Evolutionary conservation across 164 flowering plant species (phyloP).

Genomic region (Macadamia tetraphylla): DNA sequence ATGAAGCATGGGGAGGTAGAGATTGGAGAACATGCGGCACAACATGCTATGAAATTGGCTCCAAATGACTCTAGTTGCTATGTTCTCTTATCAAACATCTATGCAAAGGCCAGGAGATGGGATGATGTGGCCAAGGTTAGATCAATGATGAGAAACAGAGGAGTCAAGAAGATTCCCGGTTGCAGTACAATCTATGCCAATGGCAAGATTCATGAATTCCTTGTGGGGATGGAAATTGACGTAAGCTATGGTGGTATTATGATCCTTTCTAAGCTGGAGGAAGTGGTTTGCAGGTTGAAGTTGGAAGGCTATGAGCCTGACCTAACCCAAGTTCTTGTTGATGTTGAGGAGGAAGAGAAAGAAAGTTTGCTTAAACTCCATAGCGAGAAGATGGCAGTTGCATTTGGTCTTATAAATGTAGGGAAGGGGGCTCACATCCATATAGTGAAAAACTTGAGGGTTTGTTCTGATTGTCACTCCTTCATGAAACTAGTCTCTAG

Average conservation of each 20-base stretch:
- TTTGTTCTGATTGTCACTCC: conserved; percentile 22
- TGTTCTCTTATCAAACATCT: conserved; percentile 24
- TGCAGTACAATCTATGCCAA: conserved; percentile 16
- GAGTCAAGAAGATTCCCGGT: conserved; percentile 25
- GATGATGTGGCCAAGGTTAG: conserved; percentile 18
- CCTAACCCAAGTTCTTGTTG: conserved; percentile 20
- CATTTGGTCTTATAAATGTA: conserved; percentile 20
- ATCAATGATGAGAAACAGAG: conserved; percentile 19
- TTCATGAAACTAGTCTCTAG: conserved; percentile 18
- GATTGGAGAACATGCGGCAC: conserved; percentile 14
- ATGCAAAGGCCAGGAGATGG: conserved; percentile 24
- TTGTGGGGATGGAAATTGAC: conserved; percentile 17
- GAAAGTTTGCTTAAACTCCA: conserved; percentile 13
- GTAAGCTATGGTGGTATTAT: neutral
- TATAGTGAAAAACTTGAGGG: conserved; percentile 28
- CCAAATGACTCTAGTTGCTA: conserved; percentile 22
- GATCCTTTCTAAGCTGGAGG: conserved; percentile 16
- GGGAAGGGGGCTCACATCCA: conserved; percentile 13
- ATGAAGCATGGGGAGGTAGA: conserved; percentile 16
- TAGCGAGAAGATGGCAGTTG: conserved; percentile 28
- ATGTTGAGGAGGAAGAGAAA: conserved; percentile 24
- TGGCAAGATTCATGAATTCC: conserved; percentile 15
- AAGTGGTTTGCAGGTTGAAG: conserved; percentile 18
- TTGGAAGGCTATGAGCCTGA: conserved; percentile 24
- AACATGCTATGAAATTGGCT: conserved; percentile 17